These are phyloP conservation scores for Biscutella laevigata DNA, from an alignment of 441 rosid species.

Conservation along the genomic window DNA sequence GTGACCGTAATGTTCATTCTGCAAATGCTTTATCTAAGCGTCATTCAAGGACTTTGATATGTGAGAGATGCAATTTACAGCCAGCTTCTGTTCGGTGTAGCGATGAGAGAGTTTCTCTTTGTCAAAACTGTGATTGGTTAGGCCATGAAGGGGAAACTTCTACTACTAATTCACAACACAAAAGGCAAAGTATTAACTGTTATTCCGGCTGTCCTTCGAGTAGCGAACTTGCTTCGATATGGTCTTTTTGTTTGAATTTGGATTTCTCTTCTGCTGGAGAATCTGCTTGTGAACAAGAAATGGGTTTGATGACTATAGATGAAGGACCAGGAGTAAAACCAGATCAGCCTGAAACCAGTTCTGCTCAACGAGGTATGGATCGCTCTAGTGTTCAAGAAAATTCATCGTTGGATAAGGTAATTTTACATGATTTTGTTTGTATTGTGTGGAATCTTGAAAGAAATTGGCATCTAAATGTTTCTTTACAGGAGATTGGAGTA, in stretches of 20 bases:
- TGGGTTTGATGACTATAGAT: slow-evolving; percentile 76
- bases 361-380: slow-evolving; percentile 33
- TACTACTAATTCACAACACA: slow-evolving; percentile 44
- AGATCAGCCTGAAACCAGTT: slow-evolving; percentile 42
- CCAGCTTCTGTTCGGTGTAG: slow-evolving; percentile 63
- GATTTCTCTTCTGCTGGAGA: slow-evolving; percentile 42
- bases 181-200: slow-evolving; percentile 61
- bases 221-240: slow-evolving; percentile 65
- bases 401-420: slow-evolving; percentile 55
- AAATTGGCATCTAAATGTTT: neutral
- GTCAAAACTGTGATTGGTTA: slow-evolving; percentile 89
- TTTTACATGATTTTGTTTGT: neutral
- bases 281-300: slow-evolving; percentile 60
- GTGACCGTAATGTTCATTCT: slow-evolving; percentile 83
- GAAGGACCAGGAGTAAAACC: slow-evolving; percentile 20
- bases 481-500: slow-evolving; percentile 17
- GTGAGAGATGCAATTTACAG: slow-evolving; percentile 73
- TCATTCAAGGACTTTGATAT: slow-evolving; percentile 71
- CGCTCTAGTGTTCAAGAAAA: slow-evolving; percentile 37
- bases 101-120: slow-evolving; percentile 60
- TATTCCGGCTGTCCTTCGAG: slow-evolving; percentile 95
- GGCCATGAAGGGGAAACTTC: slow-evolving; percentile 47
- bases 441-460: neutral
- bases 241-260: slow-evolving; percentile 52
- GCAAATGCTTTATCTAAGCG: slow-evolving; percentile 83